A percentile compares a stretch with the other conserved stretches of the same genome.
These are phyloP conservation scores for Halophytophthora polymorphica DNA, from an alignment of 352 stramenopile genomes.

Conservation along the genomic window DNA sequence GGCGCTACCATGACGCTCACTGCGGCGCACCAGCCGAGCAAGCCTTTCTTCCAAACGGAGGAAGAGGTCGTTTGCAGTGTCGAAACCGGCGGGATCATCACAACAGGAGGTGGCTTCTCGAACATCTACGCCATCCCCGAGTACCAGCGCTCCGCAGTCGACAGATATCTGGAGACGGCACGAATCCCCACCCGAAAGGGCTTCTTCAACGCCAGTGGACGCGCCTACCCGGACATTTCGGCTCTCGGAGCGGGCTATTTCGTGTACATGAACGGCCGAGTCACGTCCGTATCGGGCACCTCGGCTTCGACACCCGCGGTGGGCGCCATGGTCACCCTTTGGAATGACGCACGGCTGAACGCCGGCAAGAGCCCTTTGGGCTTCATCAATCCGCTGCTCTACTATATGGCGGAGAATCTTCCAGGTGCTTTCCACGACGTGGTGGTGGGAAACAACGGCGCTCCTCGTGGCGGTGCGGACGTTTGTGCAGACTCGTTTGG, in stretches of 20 bases:
- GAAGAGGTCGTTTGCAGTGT: slow-evolving; percentile 82
- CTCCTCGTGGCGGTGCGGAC: slow-evolving; percentile 29
- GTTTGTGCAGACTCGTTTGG: slow-evolving; percentile 82
- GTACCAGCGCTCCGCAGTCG: slow-evolving; percentile 72
- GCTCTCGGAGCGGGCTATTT: slow-evolving; percentile 69
- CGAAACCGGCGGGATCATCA: slow-evolving; percentile 73
- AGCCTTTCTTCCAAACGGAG: slow-evolving; percentile 60
- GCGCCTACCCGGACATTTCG: slow-evolving; percentile 89
- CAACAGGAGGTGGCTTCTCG: slow-evolving; percentile 86
- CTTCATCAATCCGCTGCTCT: slow-evolving; percentile 87
- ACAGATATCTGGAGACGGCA: slow-evolving; percentile 55
- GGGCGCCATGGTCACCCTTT: slow-evolving; percentile 83
- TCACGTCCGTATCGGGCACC: slow-evolving; percentile 69
- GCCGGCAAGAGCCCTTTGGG: slow-evolving; percentile 76
- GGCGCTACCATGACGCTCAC: slow-evolving; percentile 81
- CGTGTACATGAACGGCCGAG: slow-evolving; percentile 52
- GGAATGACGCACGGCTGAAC: slow-evolving; percentile 84
- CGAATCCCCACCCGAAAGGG: slow-evolving; percentile 39
- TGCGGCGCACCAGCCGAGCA: slow-evolving; percentile 13
- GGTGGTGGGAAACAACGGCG: slow-evolving; percentile 80
- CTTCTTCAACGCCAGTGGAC: slow-evolving; percentile 83
- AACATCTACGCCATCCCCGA: slow-evolving; percentile 68
- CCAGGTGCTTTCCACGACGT: slow-evolving; percentile 82
- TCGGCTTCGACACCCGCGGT: slow-evolving; percentile 85
- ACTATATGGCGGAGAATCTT: slow-evolving; percentile 61